Percentiles rank a stretch among this genome's conserved stretches.
Evolutionary conservation across 2,329 filamentous ascomycete species (phyloP).

Genomic region (Diaporthe nobilis): DNA sequence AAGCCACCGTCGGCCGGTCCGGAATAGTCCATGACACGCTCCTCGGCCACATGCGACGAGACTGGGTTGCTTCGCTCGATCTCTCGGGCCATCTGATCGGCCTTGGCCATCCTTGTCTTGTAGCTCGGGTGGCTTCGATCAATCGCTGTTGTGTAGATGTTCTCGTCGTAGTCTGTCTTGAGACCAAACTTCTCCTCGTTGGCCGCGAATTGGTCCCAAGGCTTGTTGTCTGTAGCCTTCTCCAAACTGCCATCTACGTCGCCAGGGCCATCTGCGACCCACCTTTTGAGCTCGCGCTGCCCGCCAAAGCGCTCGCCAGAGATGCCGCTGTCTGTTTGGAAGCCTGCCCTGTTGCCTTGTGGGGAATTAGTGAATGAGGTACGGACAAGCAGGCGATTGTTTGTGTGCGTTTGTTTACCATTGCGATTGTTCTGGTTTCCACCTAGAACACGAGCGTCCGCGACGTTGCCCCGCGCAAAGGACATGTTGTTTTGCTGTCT

Average conservation of each 20-base stretch:
- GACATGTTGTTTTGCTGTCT: constrained; percentile 51
- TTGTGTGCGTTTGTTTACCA: constrained; percentile 49
- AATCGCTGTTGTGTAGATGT: constrained; percentile 93
- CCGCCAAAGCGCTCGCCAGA: constrained; percentile 78
- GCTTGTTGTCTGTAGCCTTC: constrained; percentile 53
- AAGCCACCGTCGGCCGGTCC: constrained; percentile 75
- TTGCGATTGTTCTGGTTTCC: constrained; percentile 54
- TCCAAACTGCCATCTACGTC: constrained; percentile 81
- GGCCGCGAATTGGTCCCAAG: constrained; percentile 94
- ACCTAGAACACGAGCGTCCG: constrained; percentile 47
- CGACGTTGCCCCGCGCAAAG: constrained; percentile 52
- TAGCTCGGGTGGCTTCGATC: constrained; percentile 88
- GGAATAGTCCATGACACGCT: constrained; percentile 81
- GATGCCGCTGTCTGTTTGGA: constrained; percentile 91
- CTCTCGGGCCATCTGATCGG: constrained; percentile 87
- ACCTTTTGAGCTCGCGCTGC: constrained; percentile 84
- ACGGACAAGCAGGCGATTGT: neutral
- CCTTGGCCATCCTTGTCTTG: constrained; percentile 81
- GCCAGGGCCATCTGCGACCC: constrained; percentile 78
- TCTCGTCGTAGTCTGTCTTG: constrained; percentile 92
- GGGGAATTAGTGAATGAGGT: constrained; percentile 36
- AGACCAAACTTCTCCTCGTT: constrained; percentile 92
- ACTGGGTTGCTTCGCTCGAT: constrained; percentile 83
- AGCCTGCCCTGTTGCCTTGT: constrained; percentile 76
- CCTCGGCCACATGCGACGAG: constrained; percentile 90